Percentiles rank a stretch among this genome's conserved stretches.
These are phyloP conservation scores for Chalciporus sphaerocephalus DNA, from an alignment of 768 basidiomycete genomes.

Conservation along the genomic window DNA sequence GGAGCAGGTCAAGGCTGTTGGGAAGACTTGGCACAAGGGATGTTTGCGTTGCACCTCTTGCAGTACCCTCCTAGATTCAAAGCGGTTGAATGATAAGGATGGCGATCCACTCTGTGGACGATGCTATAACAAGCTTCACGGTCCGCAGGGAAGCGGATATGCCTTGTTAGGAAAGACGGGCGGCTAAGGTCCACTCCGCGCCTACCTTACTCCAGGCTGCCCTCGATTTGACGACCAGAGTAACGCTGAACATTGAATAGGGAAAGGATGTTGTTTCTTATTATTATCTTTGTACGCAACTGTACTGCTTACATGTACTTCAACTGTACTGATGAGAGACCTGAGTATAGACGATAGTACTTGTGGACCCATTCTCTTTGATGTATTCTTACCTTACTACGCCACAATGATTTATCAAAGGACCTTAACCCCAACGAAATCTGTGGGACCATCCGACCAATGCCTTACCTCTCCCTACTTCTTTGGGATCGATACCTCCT, in stretches of 20 bases:
- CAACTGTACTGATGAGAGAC: conserved; percentile 9
- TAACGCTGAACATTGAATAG: conserved; percentile 9
- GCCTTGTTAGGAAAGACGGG: conserved; percentile 59
- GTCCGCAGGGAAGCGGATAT: conserved; percentile 71
- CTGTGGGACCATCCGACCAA: not conserved
- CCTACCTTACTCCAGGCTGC: not conserved
- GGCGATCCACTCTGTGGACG: conserved; percentile 65
- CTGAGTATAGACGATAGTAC: conserved; percentile 9
- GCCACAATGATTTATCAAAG: not conserved
- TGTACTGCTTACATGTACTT: conserved; percentile 21
- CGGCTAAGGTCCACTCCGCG: conserved; percentile 24
- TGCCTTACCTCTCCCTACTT: not conserved
- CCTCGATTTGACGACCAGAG: not conserved
- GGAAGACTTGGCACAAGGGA: conserved; percentile 74
- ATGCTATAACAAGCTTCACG: conserved; percentile 76
- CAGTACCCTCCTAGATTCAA: conserved; percentile 64
- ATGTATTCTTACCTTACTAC: conserved; percentile 4
- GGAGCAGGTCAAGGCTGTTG: conserved; percentile 79
- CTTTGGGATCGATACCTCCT: conserved; percentile 18
- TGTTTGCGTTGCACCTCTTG: conserved; percentile 79
- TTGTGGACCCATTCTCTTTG: conserved; percentile 4
- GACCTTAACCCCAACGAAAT: too few species aligned
- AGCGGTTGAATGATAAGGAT: conserved; percentile 68
- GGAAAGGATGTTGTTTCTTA: conserved; percentile 8
- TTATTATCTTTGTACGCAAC: conserved; percentile 17